phyloP scores from a whole-genome alignment of 768 basidiomycete species.

The Mrakia frigida region DNA sequence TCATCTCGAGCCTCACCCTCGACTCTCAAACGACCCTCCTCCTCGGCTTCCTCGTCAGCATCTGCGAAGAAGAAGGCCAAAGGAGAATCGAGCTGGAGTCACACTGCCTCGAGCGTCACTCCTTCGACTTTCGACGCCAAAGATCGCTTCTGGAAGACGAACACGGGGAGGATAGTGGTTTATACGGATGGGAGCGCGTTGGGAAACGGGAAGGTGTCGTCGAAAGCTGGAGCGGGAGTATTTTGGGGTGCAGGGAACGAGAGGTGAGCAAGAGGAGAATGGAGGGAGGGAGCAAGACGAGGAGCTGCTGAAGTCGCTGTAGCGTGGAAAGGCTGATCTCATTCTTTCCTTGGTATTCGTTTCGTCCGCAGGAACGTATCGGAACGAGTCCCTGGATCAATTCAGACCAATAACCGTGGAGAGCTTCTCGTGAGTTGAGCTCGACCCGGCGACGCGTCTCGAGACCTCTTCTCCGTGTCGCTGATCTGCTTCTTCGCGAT shows the following conservation, averaged over 20 bases:
- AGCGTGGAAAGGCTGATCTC: not conserved
- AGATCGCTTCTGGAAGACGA: not conserved
- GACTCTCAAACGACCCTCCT: not conserved
- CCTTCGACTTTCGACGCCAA: not conserved
- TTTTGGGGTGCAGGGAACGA: conserved; percentile 3
- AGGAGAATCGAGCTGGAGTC: too few species aligned
- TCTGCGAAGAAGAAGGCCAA: not conserved
- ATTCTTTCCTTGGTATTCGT: not conserved
- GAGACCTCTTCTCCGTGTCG: too few species aligned
- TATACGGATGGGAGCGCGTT: conserved; percentile 13
- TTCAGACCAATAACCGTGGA: conserved; percentile 32
- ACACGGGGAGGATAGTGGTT: conserved; percentile 9
- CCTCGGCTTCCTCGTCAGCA: not conserved
- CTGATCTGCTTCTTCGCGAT: not conserved
- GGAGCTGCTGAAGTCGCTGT: not conserved
- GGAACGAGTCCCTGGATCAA: conserved; percentile 14
- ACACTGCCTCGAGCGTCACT: not conserved
- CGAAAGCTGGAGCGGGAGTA: conserved; percentile 10
- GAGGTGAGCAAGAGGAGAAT: not conserved
- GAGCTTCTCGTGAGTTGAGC: conserved; percentile 24
- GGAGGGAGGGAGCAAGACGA: not conserved
- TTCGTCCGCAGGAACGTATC: conserved; percentile 17
- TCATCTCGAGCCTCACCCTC: not conserved
- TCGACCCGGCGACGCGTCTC: not conserved
- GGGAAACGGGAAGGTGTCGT: not conserved